Evolutionary conservation across 805 yeast species (phyloP).

Genomic region (Candida dendrica): DNA sequence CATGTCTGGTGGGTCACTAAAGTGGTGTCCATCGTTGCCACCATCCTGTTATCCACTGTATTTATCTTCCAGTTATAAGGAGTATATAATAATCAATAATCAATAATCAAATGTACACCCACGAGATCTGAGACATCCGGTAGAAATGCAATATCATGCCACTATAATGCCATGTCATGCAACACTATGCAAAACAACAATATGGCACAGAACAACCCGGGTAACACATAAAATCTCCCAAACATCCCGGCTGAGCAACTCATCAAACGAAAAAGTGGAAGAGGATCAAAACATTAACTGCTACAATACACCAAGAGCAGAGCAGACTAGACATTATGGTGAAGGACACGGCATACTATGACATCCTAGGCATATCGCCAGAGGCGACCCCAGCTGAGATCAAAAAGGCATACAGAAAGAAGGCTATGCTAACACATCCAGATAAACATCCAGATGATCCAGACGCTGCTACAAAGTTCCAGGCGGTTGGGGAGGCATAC

Average conservation of each 20-base stretch:
- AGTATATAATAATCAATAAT: too few species aligned
- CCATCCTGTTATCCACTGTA: conserved; percentile 28
- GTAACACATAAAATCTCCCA: too few species aligned
- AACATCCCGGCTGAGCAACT: too few species aligned
- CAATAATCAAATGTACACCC: too few species aligned
- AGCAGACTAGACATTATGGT: conserved; percentile 42
- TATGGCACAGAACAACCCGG: too few species aligned
- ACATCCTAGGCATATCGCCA: conserved; percentile 57
- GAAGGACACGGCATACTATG: conserved; percentile 83
- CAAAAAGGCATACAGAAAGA: conserved; percentile 88
- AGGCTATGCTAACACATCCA: conserved; percentile 87
- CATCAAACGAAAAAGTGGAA: too few species aligned
- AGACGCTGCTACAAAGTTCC: conserved; percentile 80
- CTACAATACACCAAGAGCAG: too few species aligned
- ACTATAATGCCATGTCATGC: too few species aligned
- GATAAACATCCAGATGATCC: conserved; percentile 96
- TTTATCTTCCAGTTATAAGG: conserved; percentile 13
- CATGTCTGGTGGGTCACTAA: conserved; percentile 95
- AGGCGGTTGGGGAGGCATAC: conserved; percentile 63
- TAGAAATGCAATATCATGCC: too few species aligned
- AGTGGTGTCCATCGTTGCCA: conserved; percentile 36
- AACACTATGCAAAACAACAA: too few species aligned
- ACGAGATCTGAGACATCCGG: too few species aligned
- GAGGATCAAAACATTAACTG: too few species aligned
- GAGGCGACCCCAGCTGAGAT: conserved; percentile 76